phyloP scores from a whole-genome alignment of 2,329 filamentous ascomycete species.

The Tolypocladium paradoxum region DNA sequence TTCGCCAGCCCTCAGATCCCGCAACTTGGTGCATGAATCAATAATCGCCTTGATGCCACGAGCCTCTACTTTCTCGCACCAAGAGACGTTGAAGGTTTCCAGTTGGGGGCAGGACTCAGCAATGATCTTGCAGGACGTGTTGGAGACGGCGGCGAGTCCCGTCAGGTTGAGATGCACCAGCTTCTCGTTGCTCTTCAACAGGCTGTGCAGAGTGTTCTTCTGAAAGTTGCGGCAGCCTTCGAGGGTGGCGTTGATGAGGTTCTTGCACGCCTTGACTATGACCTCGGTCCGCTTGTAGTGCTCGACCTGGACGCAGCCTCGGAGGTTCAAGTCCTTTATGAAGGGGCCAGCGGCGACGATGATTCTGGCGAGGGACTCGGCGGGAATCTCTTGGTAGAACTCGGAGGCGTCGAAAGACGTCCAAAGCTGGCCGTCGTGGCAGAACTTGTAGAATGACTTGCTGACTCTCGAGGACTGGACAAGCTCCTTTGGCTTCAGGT shows the following conservation, averaged over 20 bases:
- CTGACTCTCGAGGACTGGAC: slow-evolving; percentile 68
- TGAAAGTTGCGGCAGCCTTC: slow-evolving; percentile 85
- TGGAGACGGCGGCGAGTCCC: slow-evolving; percentile 68
- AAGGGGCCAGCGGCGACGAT: slow-evolving; percentile 81
- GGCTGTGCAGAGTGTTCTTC: slow-evolving; percentile 63
- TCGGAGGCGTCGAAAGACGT: slow-evolving; percentile 70
- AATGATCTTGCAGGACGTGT: slow-evolving; percentile 78
- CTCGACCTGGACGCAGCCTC: slow-evolving; percentile 82
- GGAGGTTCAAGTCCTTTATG: slow-evolving; percentile 77
- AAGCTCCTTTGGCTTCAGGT: slow-evolving; percentile 69
- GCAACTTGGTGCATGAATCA: slow-evolving; percentile 59
- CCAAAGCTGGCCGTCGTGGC: slow-evolving; percentile 95
- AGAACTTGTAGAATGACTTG: slow-evolving; percentile 68
- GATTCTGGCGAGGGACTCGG: slow-evolving; percentile 72
- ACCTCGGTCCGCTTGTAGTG: slow-evolving; percentile 69
- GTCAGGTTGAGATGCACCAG: slow-evolving; percentile 81
- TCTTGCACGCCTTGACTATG: slow-evolving; percentile 74
- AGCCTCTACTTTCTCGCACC: slow-evolving; percentile 81
- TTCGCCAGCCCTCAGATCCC: slow-evolving; percentile 73
- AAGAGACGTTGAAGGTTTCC: slow-evolving; percentile 81
- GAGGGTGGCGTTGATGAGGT: slow-evolving; percentile 76
- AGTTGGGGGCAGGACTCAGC: slow-evolving; percentile 69
- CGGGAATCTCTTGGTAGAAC: slow-evolving; percentile 81
- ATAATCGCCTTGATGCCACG: slow-evolving; percentile 64
- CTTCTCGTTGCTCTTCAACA: slow-evolving; percentile 62